Conservation (phyloP, 1,139 yeast species). For the Taphrina populina region DNA sequence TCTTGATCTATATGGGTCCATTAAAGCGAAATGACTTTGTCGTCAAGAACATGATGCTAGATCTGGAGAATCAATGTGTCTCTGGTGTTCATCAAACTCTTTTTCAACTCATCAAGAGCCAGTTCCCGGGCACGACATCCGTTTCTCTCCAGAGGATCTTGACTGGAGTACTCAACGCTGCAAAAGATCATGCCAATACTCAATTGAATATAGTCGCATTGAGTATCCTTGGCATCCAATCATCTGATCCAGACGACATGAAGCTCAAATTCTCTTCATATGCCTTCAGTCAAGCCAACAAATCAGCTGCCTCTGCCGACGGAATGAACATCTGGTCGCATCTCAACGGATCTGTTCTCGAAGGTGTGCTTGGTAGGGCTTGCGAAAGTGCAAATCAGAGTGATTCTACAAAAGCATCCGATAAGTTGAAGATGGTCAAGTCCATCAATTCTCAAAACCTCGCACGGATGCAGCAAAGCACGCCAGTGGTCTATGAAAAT, state of each 20-base stretch:
- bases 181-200: conserved; percentile 4
- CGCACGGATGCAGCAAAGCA: too few species aligned
- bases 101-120: background rate
- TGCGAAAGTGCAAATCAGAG: too few species aligned
- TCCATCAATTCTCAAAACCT: too few species aligned
- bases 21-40: background rate
- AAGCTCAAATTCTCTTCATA: conserved; percentile 11
- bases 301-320: background rate
- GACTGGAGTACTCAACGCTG: conserved; percentile 7
- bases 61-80: background rate
- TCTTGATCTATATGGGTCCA: background rate
- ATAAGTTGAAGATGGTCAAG: too few species aligned
- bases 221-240: background rate
- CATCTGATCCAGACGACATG: conserved; percentile 15
- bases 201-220: conserved; percentile 10
- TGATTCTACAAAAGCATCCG: too few species aligned
- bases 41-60: background rate
- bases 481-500: too few species aligned
- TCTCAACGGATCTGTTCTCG: background rate
- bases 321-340: conserved; percentile 12
- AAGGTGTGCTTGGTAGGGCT: background rate
- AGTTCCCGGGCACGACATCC: background rate
- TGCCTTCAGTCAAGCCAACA: conserved; percentile 12
- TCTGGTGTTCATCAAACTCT: background rate
- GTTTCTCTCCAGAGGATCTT: conserved; percentile 1